Conservation (phyloP, 164 flowering plant species). For the Vitis rupestris region DNA sequence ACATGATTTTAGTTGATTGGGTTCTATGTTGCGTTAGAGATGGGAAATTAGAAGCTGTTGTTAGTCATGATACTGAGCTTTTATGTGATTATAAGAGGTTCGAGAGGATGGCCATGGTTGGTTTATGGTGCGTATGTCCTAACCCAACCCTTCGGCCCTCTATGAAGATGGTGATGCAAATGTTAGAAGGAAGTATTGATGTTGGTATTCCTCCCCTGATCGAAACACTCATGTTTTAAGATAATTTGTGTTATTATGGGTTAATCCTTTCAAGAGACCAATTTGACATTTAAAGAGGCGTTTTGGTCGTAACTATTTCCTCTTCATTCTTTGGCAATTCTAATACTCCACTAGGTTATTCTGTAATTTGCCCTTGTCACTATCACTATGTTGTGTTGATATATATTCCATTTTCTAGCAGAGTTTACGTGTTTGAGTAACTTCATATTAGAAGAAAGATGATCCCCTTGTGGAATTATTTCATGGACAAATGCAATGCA, state of each 20-base stretch:
- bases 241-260: not conserved
- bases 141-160: slow-evolving; percentile 10
- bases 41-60: slow-evolving; percentile 7
- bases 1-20: slow-evolving; percentile 20
- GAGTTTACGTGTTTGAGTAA: too few relatives aligned
- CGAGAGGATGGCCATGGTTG: slow-evolving; percentile 7
- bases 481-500: too few relatives aligned
- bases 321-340: too few relatives aligned
- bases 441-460: too few relatives aligned
- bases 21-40: slow-evolving; percentile 7
- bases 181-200: slow-evolving; percentile 7
- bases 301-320: too few relatives aligned
- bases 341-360: too few relatives aligned
- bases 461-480: too few relatives aligned
- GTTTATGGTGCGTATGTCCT: slow-evolving; percentile 4
- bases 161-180: slow-evolving; percentile 7
- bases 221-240: slow-evolving; percentile 2
- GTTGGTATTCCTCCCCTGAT: slow-evolving; percentile 9
- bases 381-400: too few relatives aligned
- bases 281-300: not conserved
- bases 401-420: too few relatives aligned
- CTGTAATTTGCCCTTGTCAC: too few relatives aligned
- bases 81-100: slow-evolving; percentile 10
- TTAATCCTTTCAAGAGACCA: not conserved
- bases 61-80: slow-evolving; percentile 7